Conservation (phyloP, 495 filamentous ascomycete species). For the Chaetomium fimeti region DNA sequence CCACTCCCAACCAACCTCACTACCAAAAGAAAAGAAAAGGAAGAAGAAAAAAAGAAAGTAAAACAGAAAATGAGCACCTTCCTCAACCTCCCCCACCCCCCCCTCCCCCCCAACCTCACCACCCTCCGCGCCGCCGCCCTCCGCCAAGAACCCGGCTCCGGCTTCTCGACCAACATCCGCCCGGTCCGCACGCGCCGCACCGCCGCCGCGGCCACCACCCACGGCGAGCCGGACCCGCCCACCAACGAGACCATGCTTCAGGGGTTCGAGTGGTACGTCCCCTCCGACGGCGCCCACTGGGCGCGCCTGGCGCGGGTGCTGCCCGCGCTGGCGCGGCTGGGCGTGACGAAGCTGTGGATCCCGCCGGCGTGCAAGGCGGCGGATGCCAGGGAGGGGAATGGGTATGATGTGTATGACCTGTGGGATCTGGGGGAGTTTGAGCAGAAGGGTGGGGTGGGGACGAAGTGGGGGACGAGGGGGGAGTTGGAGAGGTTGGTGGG, state of each 20-base stretch:
- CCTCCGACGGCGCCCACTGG: constrained; percentile 63
- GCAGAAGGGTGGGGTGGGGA: constrained; percentile 61
- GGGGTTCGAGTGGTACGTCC: constrained; percentile 75
- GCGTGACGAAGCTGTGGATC: constrained; percentile 67
- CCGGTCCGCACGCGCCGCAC: constrained; percentile 23
- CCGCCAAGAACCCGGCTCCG: constrained; percentile 19
- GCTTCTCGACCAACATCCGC: constrained; percentile 25
- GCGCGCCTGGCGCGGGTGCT: constrained; percentile 54
- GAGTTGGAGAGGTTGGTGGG: constrained; percentile 55
- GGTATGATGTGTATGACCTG: constrained; percentile 75
- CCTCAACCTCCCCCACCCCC: constrained; percentile 24
- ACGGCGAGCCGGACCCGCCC: constrained; percentile 28
- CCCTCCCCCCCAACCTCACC: constrained; percentile 16
- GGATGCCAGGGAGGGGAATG: constrained; percentile 54
- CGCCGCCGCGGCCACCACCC: constrained; percentile 5
- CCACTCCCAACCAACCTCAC: too few relatives aligned
- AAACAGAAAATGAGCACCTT: constrained; percentile 25
- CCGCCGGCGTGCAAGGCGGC: constrained; percentile 74
- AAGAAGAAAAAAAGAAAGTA: background rate
- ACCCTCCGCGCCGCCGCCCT: constrained; percentile 17
- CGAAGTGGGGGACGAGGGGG: constrained; percentile 69
- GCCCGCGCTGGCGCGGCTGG: constrained; percentile 56
- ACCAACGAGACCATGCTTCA: constrained; percentile 65
- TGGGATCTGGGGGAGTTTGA: constrained; percentile 83
- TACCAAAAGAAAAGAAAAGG: too few relatives aligned